Base-by-base conservation (phyloP, 108 stramenopile genomes). In the Nitzschia sp. region DNA sequence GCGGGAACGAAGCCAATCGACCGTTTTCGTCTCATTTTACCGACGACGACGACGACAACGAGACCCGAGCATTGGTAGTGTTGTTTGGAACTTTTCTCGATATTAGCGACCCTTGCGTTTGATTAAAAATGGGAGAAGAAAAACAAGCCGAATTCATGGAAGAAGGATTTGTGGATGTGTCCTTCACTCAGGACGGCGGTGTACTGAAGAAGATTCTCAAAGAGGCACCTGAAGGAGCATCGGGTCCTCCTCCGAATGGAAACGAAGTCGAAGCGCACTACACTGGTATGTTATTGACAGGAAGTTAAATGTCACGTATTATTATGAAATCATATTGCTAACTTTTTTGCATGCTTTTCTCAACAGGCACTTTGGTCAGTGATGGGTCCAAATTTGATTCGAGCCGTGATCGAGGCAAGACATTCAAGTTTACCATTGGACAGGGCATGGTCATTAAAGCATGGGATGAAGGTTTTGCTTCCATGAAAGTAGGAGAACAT, bases 391-490 rank as follows among this genome's bases (percentile, higher is more conserved):
- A 96, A 66, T 97, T 97, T 70, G 96, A 97, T 67, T 75, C 74
- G 46, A 81, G 78, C 54, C 77, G 78, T 11, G 93, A 95, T 75
- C 84, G 95, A n/a, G 95, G 95, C 27, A 82, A 92, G 60, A 82
- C 94, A 4, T 99, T 99, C 80, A 89, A 95, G 67, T 99, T 99
- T 57, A 91, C 92, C 21, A 89, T 98, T 59, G 98, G 98, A 8
- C 65, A 82, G 21, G 96, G 97, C 13, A 80, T 83, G 64, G 98
- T 99, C n/a, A 99, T 99, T 68, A 90, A 87, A 57, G 98, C 89
- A 27, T 99, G 97, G 97, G 98, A 98, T 70, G 85, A 91, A 71
- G 94, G 91, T 45, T 91, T 96, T 59, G 86, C 86, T 11, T 82
- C 86, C 66, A 94, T 96, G 95, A 89, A 87, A 48, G 78, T 91